These are phyloP conservation scores for Cryptococcus neoformans DNA, from an alignment of 1,284 basidiomycete genomes.

Conservation along the genomic window DNA sequence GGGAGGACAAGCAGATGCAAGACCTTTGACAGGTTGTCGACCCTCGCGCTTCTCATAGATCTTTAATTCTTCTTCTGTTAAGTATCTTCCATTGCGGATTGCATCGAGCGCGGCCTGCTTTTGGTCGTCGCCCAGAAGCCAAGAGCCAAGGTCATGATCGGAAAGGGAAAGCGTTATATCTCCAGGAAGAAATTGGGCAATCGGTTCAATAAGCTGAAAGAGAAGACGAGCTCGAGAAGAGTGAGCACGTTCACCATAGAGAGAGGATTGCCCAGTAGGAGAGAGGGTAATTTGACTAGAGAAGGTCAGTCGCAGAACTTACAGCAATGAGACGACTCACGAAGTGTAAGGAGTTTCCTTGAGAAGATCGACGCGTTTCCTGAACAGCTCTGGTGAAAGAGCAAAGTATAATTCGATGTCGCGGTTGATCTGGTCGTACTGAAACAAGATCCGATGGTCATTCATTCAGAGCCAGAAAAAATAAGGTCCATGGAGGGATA, in stretches of 20 bases:
- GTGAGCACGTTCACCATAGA: conserved; percentile 28
- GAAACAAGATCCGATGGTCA: conserved; percentile 5
- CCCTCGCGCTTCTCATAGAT: conserved; percentile 30
- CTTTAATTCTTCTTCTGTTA: conserved; percentile 32
- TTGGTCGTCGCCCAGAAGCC: conserved; percentile 37
- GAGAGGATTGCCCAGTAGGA: conserved; percentile 21
- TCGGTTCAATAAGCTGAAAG: conserved; percentile 32
- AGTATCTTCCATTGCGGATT: conserved; percentile 22
- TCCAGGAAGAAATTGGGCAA: conserved; percentile 32
- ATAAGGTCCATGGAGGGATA: not conserved
- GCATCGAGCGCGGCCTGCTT: conserved; percentile 25
- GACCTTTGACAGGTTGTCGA: conserved; percentile 20
- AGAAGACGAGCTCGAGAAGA: conserved; percentile 25
- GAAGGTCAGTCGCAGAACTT: not conserved
- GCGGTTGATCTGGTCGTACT: conserved; percentile 49
- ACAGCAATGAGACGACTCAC: conserved; percentile 19
- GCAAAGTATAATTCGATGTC: conserved; percentile 45
- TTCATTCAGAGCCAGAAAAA: not conserved
- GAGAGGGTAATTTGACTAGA: conserved; percentile 32
- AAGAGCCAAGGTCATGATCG: conserved; percentile 46
- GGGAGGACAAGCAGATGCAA: conserved; percentile 25
- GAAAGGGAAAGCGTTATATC: conserved; percentile 36
- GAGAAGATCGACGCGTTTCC: conserved; percentile 25
- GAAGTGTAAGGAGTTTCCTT: conserved; percentile 22
- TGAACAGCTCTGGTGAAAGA: conserved; percentile 37